phyloP scores from a whole-genome alignment of 805 yeast genomes.

The Zygosaccharomyces siamensis region DNA sequence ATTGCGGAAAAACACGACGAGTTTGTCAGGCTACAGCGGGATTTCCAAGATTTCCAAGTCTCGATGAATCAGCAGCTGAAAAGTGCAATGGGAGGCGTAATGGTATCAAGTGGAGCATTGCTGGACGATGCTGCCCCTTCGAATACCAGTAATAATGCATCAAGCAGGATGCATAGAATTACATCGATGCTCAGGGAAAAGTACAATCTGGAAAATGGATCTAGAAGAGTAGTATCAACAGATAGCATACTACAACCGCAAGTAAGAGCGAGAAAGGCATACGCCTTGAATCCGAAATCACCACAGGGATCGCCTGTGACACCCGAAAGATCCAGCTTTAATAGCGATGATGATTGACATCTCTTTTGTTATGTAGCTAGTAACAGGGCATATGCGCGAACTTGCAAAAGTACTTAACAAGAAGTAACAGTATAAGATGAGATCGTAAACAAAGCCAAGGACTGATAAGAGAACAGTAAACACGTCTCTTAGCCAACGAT shows the following conservation, averaged over 20 bases:
- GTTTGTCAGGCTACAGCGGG: slow-evolving; percentile 4
- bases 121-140: slow-evolving; percentile 3
- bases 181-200: slow-evolving; percentile 5
- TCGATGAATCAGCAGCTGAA: slow-evolving; percentile 3
- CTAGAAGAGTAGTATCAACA: slow-evolving; percentile 4
- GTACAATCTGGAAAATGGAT: slow-evolving; percentile 2
- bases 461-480: too few species aligned
- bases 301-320: slow-evolving; percentile 1
- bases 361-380: slow-evolving; percentile 4
- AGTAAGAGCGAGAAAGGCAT: neutral
- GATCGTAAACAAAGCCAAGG: neutral
- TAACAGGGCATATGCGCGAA: neutral
- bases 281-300: neutral
- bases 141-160: neutral
- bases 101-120: slow-evolving; percentile 4
- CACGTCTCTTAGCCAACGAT: neutral
- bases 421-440: neutral
- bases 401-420: neutral
- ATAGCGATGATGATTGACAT: slow-evolving; percentile 3
- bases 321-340: neutral
- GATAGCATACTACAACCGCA: slow-evolving; percentile 1
- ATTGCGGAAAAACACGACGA: slow-evolving; percentile 1
- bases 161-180: slow-evolving; percentile 4
- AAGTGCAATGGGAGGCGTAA: slow-evolving; percentile 2
- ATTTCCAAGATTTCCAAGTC: slow-evolving; percentile 5